Evolutionary conservation across 176 grass and related monocot genomes (phyloP), one percentile per base, ranked within the genome.

Genomic region (Zizania latifolia): DNA sequence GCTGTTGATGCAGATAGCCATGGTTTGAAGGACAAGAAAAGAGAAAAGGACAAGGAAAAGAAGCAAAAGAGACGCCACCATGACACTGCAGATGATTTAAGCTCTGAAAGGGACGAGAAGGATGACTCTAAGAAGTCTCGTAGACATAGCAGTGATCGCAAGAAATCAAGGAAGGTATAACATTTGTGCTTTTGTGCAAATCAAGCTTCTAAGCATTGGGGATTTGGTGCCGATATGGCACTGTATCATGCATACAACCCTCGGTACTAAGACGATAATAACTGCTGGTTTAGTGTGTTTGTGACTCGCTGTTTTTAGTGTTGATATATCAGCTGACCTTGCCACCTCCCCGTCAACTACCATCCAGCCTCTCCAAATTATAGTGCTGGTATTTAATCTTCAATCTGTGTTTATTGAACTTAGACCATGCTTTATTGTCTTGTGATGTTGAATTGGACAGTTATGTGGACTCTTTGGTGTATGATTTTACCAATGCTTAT

Each of bases 131-230:
- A 86, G 84, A 99, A 92, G 70, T 92, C 91, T 33, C 77, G 87
- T 39, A 92, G 89, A 70, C 92, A 94, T 72, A 90, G 80, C 58
- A 74, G 89, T 74, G 95, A 99, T 64, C 82, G 84, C 72, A 99
- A 92, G 63, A 99, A 94, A 94, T 94, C 92, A 69, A 86, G 92
- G 64, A 99, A 94, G 91, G 95, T 99, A 87, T 87, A 74, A 60
- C 32, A 75, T 67, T 83, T 82, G 59, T 73, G 33, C 39, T 81
- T 76, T 66, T 0, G 13, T 70, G 40, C 82, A 78, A 51, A 85
- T 69, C 64, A 80, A 80, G 71, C 44, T 80, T 72, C 22, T 89
- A 68, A 61, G 55, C 34, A 59, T 28, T 48, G 50, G 10, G 5
- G 15, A 37, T 64, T 23, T 59, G 38, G 48, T 26, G 71, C 79